A percentile compares a stretch with the other conserved stretches of the same genome.
These are phyloP conservation scores for Pachyrhizus erosus DNA, from an alignment of 306 rosid species.

Conservation along the genomic window DNA sequence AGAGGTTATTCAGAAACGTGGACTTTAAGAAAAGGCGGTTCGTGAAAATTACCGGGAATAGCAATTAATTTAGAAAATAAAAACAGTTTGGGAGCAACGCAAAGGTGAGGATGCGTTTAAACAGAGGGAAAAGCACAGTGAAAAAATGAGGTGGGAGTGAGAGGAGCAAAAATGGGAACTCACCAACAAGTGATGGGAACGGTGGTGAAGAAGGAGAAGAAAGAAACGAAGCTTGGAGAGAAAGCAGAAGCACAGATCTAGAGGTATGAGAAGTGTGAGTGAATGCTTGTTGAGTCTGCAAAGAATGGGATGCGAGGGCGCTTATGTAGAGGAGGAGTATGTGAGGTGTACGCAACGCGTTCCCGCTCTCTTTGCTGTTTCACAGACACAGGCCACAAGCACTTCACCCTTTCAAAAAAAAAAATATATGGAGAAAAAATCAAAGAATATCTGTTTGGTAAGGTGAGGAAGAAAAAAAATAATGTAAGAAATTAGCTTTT, in stretches of 20 bases:
- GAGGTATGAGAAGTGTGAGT: neutral
- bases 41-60: neutral
- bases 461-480: neutral
- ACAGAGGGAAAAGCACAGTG: no score
- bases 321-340: constrained; percentile 51
- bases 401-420: neutral
- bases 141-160: constrained; percentile 17
- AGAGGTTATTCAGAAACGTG: constrained; percentile 33
- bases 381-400: neutral
- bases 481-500: no score
- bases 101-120: neutral
- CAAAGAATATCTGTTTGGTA: neutral
- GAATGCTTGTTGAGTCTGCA: constrained; percentile 47
- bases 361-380: constrained; percentile 44
- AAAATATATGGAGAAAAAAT: neutral
- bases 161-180: constrained; percentile 31
- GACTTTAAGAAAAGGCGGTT: neutral
- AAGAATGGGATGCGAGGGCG: constrained; percentile 11
- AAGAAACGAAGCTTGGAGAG: neutral
- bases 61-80: neutral
- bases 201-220: neutral
- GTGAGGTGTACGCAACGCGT: constrained; percentile 59
- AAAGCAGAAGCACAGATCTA: constrained; percentile 55
- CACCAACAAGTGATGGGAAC: constrained; percentile 42
- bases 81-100: neutral